These are phyloP conservation scores for Phlebopus sp. DNA, from an alignment of 1,284 basidiomycete species.

Conservation along the genomic window DNA sequence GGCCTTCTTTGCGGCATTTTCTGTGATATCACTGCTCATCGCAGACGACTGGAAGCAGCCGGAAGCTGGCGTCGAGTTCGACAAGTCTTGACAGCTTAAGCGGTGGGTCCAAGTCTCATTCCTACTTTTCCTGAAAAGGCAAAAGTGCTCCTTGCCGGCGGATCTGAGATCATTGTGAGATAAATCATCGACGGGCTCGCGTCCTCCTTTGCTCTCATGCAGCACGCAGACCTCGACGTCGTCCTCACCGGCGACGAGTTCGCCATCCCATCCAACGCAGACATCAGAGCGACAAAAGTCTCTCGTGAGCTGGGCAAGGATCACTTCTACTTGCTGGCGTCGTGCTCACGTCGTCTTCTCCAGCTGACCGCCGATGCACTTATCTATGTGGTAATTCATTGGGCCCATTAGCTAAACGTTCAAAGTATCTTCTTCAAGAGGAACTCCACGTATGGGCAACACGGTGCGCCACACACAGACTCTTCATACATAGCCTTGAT, in stretches of 20 bases:
- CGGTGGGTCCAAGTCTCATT: not conserved
- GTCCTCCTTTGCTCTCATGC: conserved; percentile 3
- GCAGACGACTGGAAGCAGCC: not conserved
- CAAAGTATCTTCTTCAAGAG: conserved; percentile 72
- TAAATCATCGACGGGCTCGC: not conserved
- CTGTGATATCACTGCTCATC: conserved; percentile 23
- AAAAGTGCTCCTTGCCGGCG: conserved; percentile 11
- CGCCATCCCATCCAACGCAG: conserved; percentile 56
- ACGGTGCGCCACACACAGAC: conserved; percentile 47
- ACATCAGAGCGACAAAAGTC: conserved; percentile 46
- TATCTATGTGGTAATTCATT: conserved; percentile 98
- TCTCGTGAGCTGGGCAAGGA: conserved; percentile 36
- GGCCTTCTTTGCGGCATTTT: conserved; percentile 39
- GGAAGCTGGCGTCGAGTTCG: not conserved
- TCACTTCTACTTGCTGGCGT: not conserved
- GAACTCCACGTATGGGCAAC: conserved; percentile 89
- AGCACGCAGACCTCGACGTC: conserved; percentile 26
- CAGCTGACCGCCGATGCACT: conserved; percentile 57
- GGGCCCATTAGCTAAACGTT: conserved; percentile 77
- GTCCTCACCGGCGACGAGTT: conserved; percentile 54
- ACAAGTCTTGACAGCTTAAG: not conserved
- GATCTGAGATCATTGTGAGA: conserved; percentile 19
- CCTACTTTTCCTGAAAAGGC: conserved; percentile 12
- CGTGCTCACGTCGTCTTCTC: conserved; percentile 18
- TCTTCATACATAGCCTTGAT: conserved; percentile 6